These are phyloP conservation scores for Fusarium domesticum DNA, from an alignment of 2,329 filamentous ascomycete species.

Conservation along the genomic window DNA sequence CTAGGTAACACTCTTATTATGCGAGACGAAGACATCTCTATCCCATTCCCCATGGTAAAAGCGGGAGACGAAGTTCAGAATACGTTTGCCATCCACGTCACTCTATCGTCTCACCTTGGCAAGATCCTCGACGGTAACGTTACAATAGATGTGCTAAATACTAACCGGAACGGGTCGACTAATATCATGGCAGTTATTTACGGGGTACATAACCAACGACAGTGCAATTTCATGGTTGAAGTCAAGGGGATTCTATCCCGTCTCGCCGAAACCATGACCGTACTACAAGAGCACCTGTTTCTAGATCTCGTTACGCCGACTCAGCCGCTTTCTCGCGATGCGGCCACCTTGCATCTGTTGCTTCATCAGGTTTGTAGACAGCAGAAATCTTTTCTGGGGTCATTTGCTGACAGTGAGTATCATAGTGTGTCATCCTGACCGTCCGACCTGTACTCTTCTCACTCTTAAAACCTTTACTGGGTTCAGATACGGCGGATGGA, in stretches of 20 bases:
- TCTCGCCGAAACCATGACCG: slow-evolving; percentile 12
- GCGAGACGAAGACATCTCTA: slow-evolving; percentile 19
- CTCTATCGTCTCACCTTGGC: slow-evolving; percentile 18
- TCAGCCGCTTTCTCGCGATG: slow-evolving; percentile 17
- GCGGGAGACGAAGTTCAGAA: slow-evolving; percentile 12
- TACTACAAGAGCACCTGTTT: slow-evolving; percentile 11
- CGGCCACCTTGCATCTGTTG: slow-evolving; percentile 16
- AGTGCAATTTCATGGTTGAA: slow-evolving; percentile 14
- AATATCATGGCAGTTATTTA: slow-evolving; percentile 11
- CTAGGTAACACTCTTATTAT: slow-evolving; percentile 17
- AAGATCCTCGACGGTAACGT: slow-evolving; percentile 21
- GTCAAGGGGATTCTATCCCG: slow-evolving; percentile 18
- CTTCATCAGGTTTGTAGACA: slow-evolving; percentile 14
- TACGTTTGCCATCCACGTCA: slow-evolving; percentile 16
- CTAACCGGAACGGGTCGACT: not conserved
- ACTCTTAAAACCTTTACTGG: slow-evolving; percentile 16
- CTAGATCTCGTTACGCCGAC: slow-evolving; percentile 9
- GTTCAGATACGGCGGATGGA: not conserved
- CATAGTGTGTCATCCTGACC: slow-evolving; percentile 18
- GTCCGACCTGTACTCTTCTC: slow-evolving; percentile 20
- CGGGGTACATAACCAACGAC: slow-evolving; percentile 9
- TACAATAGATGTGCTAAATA: no score
- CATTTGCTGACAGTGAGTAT: not conserved
- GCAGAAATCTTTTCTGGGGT: fast-evolving
- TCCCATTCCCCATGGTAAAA: slow-evolving; percentile 13